A percentile compares a stretch with the other conserved stretches of the same genome.
These are phyloP conservation scores for Hypoxylon fuscum DNA, from an alignment of 495 filamentous ascomycete genomes.

Conservation along the genomic window DNA sequence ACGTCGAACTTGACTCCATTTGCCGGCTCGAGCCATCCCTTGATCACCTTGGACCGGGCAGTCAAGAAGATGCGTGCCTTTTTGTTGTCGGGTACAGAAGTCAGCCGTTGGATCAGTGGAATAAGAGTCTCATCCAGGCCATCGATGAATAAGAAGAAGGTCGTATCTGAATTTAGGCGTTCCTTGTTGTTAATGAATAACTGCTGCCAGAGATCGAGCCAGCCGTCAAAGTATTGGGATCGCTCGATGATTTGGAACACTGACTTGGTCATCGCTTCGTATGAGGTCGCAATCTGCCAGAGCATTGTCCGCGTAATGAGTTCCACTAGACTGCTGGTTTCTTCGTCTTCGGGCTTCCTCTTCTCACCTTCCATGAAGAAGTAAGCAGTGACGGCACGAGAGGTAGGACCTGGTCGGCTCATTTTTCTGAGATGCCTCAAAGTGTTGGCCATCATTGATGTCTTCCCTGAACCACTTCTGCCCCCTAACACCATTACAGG, in stretches of 20 bases:
- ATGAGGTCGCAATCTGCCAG: slow-evolving; percentile 51
- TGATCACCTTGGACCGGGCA: slow-evolving; percentile 19
- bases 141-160: slow-evolving; percentile 51
- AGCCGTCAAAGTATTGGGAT: slow-evolving; percentile 40
- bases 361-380: slow-evolving; percentile 54
- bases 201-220: slow-evolving; percentile 43
- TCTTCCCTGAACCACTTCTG: slow-evolving; percentile 50
- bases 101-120: slow-evolving; percentile 41
- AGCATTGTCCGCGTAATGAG: slow-evolving; percentile 44
- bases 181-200: slow-evolving; percentile 49
- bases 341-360: slow-evolving; percentile 43
- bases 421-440: slow-evolving; percentile 45
- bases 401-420: slow-evolving; percentile 41
- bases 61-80: slow-evolving; percentile 41
- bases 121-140: slow-evolving; percentile 40
- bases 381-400: slow-evolving; percentile 45
- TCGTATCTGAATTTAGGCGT: slow-evolving; percentile 44
- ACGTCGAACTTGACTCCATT: slow-evolving; percentile 15
- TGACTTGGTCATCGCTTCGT: slow-evolving; percentile 50
- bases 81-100: slow-evolving; percentile 26
- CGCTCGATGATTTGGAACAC: slow-evolving; percentile 46
- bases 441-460: slow-evolving; percentile 50
- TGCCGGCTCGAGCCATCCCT: slow-evolving; percentile 16
- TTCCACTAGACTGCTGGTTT: slow-evolving; percentile 26
- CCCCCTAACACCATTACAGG: slow-evolving; percentile 45